A percentile compares a stretch with the other conserved stretches of the same genome.
phyloP scores from a whole-genome alignment of 306 rosid genomes.

The Carpinus viminea region DNA sequence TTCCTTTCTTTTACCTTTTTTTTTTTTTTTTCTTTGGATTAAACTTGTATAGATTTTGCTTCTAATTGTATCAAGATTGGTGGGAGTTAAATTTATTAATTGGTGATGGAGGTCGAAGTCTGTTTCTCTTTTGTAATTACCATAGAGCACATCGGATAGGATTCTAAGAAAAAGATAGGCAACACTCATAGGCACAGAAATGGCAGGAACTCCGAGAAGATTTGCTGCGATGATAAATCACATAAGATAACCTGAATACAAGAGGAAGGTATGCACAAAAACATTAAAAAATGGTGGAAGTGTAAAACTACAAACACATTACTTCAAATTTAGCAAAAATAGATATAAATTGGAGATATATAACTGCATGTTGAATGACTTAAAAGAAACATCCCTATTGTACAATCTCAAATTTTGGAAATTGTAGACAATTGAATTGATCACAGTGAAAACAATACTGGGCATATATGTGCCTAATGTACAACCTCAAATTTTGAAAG shows the following conservation, averaged over 20 bases:
- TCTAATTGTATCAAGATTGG: neutral
- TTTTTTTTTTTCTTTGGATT: neutral
- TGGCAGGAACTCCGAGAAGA: conserved; percentile 93
- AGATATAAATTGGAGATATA: neutral
- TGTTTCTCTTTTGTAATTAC: neutral
- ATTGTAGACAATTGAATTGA: conserved; percentile 9
- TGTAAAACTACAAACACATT: conserved; percentile 7
- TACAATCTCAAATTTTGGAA: neutral
- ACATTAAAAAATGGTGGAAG: conserved; percentile 6
- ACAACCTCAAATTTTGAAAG: neutral
- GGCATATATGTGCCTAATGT: neutral
- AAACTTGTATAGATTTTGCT: neutral
- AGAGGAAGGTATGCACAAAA: conserved; percentile 5
- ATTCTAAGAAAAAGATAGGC: neutral
- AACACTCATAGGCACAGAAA: conserved; percentile 77
- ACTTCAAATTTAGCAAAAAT: conserved; percentile 1
- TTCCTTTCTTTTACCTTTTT: neutral
- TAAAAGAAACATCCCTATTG: no score
- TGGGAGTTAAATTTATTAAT: neutral
- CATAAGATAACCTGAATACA: conserved; percentile 74
- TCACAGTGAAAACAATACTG: neutral
- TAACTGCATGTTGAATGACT: no score
- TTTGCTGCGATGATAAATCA: conserved; percentile 66
- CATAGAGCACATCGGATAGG: neutral
- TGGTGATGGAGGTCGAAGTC: neutral